Evolutionary conservation across 208 protist species (phyloP), one percentile per base, ranked within the genome.

Genomic region (Angomonas ambiguus): DNA sequence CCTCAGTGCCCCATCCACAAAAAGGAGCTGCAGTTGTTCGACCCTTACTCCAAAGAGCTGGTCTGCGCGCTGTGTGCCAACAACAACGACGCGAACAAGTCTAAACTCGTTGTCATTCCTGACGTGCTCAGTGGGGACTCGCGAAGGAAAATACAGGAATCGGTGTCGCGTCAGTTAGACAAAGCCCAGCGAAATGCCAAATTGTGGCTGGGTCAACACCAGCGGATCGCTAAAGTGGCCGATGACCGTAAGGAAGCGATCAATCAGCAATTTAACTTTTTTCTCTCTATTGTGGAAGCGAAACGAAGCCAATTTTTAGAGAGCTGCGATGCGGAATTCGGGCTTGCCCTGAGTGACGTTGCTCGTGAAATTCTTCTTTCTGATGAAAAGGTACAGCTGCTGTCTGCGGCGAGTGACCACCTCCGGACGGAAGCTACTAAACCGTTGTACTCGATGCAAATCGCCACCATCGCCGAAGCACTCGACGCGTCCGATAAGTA

Each of bases 391-490:
- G 71, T 90, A 55, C 77, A 87, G 61, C 74, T 95, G 33, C 60
- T 95, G 18, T 53, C 64, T 16, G 83, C 89, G 5, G 83, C 84
- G n/a, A 73, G 77, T 13, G 77, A 89, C 22, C 89, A 95, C 65
- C 72, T 89, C 2, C 79, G 66, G 30, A 71, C 74, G 1, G 89
- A 91, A 34, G 55, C 32, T 18, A 67, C 73, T 8, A 76, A 76
- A 16, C 74, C 89, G 4, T 62, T 95, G 24, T 91, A 89, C 68
- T 90, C 88, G 1, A 87, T 94, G 79, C 89, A 95, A 70, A 82
- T 95, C 48, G 89, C 86, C 11, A 95, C 89, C 20, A 80, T 95
- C 27, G 89, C 89, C 0, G 83, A 91, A 48, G 84, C 73, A 18
- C 41, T 95, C 3, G 72, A 79, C 63, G 69, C 77, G 2, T 51